Base-by-base conservation (phyloP, 1,284 basidiomycete genomes). In the Fomitopsis schrenkii region DNA sequence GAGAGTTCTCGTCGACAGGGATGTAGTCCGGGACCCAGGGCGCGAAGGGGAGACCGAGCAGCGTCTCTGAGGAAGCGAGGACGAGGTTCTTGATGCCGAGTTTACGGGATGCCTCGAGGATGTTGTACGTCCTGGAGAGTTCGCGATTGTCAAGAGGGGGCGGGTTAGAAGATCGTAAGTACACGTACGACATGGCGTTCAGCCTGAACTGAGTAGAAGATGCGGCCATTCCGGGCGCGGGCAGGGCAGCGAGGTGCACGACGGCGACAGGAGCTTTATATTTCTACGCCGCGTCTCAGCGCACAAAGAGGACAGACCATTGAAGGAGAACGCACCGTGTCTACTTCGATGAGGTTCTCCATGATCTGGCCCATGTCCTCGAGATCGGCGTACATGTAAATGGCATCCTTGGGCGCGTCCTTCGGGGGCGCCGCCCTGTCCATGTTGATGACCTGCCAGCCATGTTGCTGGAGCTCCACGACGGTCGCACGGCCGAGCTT, bases 11-110 rank as follows among this genome's bases (percentile, higher is more conserved):
- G 42, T 61, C 60, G 46, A 61, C 53, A 12, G 60, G 60, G 40
- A 61, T 61, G 40, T 55, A 55, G 19, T 61, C 57, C 8, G 60
- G 60, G 17, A 61, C 26, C 60, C 60, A 61, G 9, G 60, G 60
- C 12, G 53, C 46, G 35, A 61, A 50, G 12, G 60, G 60, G 15
- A 61, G 57, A 14, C 60, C 60, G 50, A 61, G 55, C 19, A 61
- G 52, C 10, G 60, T 61, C 60, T 61, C 60, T n/a, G 60, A 61
- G 28, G 60, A 61, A 15, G 60, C 60, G 17, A 61, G 57, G 12
- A 61, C 60, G 30, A 61, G 60, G 44, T 61, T 61, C 48, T 61
- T 61, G 57, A 61, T 61, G 17, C 60, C 60, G 30, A 61, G 55
- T 48, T 61, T 61, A 14, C 60, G 60, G 5, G 60, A 58, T 14